Conservation (phyloP, 176 grass and related monocot genomes). For the Bothriochloa decipiens region DNA sequence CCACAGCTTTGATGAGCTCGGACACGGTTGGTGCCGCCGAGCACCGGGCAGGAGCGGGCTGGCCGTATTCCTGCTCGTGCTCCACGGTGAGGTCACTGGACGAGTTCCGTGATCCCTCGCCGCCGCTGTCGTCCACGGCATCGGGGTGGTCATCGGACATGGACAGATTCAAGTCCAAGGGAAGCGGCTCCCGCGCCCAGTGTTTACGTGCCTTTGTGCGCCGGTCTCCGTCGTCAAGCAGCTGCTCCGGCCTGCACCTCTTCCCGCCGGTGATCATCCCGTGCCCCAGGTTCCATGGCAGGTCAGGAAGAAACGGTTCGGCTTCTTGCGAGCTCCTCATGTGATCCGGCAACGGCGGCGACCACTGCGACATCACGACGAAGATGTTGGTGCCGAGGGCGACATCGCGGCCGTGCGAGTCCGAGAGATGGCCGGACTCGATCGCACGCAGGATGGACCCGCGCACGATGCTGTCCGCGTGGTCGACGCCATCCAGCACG, state of each 20-base stretch:
- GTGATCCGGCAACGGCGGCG: conserved; percentile 35
- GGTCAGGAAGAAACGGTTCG: not conserved
- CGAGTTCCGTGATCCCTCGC: conserved; percentile 62
- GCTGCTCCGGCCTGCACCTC: conserved; percentile 50
- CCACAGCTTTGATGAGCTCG: conserved; percentile 49
- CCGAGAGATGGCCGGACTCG: conserved; percentile 60
- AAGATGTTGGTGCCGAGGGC: conserved; percentile 61
- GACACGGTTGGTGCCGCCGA: conserved; percentile 16
- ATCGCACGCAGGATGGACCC: conserved; percentile 54
- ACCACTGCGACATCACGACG: conserved; percentile 51
- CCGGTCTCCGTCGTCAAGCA: conserved; percentile 10
- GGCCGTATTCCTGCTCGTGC: conserved; percentile 51
- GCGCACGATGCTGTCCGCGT: conserved; percentile 46
- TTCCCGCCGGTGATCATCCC: conserved; percentile 33
- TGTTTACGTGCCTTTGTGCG: conserved; percentile 41
- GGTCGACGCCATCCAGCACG: conserved; percentile 76
- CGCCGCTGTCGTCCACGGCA: conserved; percentile 43
- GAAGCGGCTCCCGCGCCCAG: conserved; percentile 18
- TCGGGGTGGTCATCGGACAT: conserved; percentile 37
- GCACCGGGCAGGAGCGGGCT: conserved; percentile 1
- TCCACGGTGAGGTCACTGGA: conserved; percentile 90
- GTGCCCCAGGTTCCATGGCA: conserved; percentile 54
- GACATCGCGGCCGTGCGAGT: conserved; percentile 68
- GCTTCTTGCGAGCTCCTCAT: conserved; percentile 19
- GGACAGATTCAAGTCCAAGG: conserved; percentile 76